These are phyloP conservation scores for Collybia sordida DNA, from an alignment of 768 basidiomycete genomes.

Conservation along the genomic window DNA sequence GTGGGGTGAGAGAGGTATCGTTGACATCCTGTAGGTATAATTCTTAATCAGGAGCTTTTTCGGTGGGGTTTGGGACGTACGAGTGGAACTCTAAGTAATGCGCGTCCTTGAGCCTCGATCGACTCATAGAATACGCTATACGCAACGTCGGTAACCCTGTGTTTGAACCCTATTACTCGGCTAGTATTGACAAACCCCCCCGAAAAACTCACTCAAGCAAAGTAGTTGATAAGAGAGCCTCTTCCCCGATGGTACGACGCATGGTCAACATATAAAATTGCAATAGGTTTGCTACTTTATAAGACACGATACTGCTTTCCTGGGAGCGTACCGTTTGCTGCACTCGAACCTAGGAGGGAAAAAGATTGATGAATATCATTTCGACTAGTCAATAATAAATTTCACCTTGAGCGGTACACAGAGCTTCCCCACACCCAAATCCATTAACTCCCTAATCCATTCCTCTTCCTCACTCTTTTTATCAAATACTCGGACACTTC, in stretches of 20 bases:
- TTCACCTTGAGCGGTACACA: slow-evolving; percentile 86
- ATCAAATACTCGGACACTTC: slow-evolving; percentile 58
- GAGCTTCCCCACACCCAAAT: slow-evolving; percentile 78
- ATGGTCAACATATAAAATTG: slow-evolving; percentile 95
- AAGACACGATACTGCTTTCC: slow-evolving; percentile 89
- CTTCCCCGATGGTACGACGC: slow-evolving; percentile 86
- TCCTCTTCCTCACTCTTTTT: slow-evolving; percentile 66
- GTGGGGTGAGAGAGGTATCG: slow-evolving; percentile 72
- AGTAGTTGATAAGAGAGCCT: slow-evolving; percentile 73
- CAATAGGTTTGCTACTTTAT: slow-evolving; percentile 91
- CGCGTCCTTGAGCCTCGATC: slow-evolving; percentile 80
- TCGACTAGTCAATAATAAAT: background rate
- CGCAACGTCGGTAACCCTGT: slow-evolving; percentile 76
- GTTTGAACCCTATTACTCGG: background rate
- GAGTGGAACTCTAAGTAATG: slow-evolving; percentile 50
- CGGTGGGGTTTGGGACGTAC: slow-evolving; percentile 32
- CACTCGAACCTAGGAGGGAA: slow-evolving; percentile 65
- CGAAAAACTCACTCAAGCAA: slow-evolving; percentile 67
- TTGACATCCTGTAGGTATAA: slow-evolving; percentile 50
- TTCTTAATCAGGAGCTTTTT: slow-evolving; percentile 16
- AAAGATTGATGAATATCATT: background rate
- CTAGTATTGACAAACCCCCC: background rate
- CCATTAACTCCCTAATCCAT: slow-evolving; percentile 79
- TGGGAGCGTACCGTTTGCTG: slow-evolving; percentile 92
- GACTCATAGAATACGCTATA: slow-evolving; percentile 88